Evolutionary conservation across 495 filamentous ascomycete species (phyloP).

Genomic region (Haplographium delicatum): DNA sequence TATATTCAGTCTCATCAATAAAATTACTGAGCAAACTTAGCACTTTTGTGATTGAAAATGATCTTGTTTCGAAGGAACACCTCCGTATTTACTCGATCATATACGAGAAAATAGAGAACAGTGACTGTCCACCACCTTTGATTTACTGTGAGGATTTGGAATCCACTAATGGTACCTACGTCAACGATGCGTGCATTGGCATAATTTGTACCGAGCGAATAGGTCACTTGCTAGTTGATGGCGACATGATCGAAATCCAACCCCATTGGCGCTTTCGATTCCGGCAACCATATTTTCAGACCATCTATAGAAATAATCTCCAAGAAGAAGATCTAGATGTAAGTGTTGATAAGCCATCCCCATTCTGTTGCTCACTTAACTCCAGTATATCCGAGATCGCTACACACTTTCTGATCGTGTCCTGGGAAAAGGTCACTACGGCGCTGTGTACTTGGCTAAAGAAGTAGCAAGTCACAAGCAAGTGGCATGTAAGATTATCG

Average conservation of each 20-base stretch:
- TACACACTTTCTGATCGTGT: conserved; percentile 48
- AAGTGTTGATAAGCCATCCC: background rate
- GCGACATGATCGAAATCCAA: conserved; percentile 45
- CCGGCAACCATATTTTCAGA: conserved; percentile 21
- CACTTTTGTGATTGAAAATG: conserved; percentile 4
- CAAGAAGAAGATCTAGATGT: conserved; percentile 28
- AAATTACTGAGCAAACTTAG: conserved; percentile 1
- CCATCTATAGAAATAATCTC: background rate
- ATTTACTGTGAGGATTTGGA: conserved; percentile 56
- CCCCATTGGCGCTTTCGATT: conserved; percentile 34
- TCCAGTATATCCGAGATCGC: conserved; percentile 40
- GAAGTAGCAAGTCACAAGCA: conserved; percentile 60
- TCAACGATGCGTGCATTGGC: conserved; percentile 45
- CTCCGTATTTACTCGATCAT: conserved; percentile 57
- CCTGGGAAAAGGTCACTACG: conserved; percentile 81
- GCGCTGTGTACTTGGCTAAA: conserved; percentile 74
- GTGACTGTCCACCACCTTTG: conserved; percentile 33
- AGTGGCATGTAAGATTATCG: conserved; percentile 72
- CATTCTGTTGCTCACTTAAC: background rate
- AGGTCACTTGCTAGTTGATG: conserved; percentile 48
- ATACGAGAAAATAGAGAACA: conserved; percentile 34
- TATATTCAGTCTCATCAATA: background rate
- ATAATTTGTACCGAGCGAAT: conserved; percentile 23
- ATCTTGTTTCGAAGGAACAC: conserved; percentile 50
- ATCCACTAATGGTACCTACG: conserved; percentile 51